A percentile compares a stretch with the other conserved stretches of the same genome.
Evolutionary conservation across 2,329 filamentous ascomycete species (phyloP).

Genomic region (Neocatenulostroma microsporum): DNA sequence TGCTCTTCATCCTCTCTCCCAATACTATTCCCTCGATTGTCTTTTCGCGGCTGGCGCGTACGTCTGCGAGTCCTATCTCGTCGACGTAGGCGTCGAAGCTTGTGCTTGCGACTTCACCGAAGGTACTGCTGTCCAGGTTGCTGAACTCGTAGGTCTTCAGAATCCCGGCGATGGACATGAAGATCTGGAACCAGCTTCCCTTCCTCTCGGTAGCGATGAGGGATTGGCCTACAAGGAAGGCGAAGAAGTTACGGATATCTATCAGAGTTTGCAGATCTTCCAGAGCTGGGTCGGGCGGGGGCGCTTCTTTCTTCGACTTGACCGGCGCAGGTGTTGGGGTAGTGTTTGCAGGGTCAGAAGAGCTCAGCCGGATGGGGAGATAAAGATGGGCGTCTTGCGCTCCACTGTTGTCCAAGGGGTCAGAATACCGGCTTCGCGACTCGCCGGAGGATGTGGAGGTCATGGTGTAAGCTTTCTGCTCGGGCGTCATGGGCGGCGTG

Average conservation of each 20-base stretch:
- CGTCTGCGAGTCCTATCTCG: conserved; percentile 68
- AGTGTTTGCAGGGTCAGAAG: conserved; percentile 33
- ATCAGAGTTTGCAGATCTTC: conserved; percentile 50
- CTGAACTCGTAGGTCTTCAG: conserved; percentile 52
- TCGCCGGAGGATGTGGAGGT: conserved; percentile 23
- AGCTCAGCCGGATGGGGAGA: conserved; percentile 50
- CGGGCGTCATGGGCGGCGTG: too few species aligned
- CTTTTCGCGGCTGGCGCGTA: conserved; percentile 75
- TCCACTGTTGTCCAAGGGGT: conserved; percentile 39
- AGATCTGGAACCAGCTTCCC: conserved; percentile 51
- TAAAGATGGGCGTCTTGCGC: conserved; percentile 51
- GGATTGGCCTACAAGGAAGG: conserved; percentile 55
- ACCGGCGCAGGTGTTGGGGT: conserved; percentile 14
- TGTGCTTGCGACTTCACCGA: conserved; percentile 52
- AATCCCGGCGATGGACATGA: conserved; percentile 53
- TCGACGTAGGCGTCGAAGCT: conserved; percentile 71
- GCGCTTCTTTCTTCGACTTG: conserved; percentile 24
- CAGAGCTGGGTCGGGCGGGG: conserved; percentile 24
- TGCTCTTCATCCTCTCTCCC: conserved; percentile 76
- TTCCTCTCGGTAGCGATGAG: conserved; percentile 51
- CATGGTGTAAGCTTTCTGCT: too few species aligned
- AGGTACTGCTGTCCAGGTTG: conserved; percentile 56
- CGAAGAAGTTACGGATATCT: conserved; percentile 56
- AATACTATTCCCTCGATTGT: conserved; percentile 84
- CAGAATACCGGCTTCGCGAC: conserved; percentile 39